Conservation (phyloP, 441 rosid genomes). For the Hura crepitans region DNA sequence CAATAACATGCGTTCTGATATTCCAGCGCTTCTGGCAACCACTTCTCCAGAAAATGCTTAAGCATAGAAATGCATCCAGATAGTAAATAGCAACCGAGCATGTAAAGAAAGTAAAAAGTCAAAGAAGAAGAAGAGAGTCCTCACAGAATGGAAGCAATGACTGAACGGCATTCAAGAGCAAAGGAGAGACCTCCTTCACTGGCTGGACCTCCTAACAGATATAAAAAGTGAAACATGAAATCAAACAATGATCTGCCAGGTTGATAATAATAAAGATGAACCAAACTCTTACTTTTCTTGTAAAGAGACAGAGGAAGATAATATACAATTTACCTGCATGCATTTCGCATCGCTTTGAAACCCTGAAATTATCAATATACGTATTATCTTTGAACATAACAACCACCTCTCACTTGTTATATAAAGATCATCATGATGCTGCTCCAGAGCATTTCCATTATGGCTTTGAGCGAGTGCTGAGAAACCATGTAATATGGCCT, state of each 20-base stretch:
- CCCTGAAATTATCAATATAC: conserved; percentile 80
- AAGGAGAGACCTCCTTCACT: conserved; percentile 90
- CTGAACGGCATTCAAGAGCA: conserved; percentile 69
- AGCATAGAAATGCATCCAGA: background rate
- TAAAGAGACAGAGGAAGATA: conserved; percentile 5
- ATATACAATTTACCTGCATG: conserved; percentile 53
- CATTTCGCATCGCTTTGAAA: conserved; percentile 82
- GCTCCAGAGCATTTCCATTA: conserved; percentile 50
- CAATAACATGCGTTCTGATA: background rate
- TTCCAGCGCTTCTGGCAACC: background rate
- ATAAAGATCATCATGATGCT: conserved; percentile 73
- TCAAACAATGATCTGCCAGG: background rate
- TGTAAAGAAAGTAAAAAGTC: background rate
- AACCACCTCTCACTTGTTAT: conserved; percentile 94
- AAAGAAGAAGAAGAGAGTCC: conserved; percentile 24
- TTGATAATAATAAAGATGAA: conserved; percentile 15
- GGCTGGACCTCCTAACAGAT: conserved; percentile 69
- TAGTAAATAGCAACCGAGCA: background rate
- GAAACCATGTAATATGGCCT: conserved; percentile 74
- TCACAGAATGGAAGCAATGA: conserved; percentile 91
- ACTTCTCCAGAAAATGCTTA: background rate
- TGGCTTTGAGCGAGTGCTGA: conserved; percentile 52
- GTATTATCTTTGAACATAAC: conserved; percentile 78
- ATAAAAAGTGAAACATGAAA: background rate
- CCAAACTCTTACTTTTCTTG: conserved; percentile 15